phyloP scores from a whole-genome alignment of 139 green algal genomes.

The Tetradesmus lagerheimii region DNA sequence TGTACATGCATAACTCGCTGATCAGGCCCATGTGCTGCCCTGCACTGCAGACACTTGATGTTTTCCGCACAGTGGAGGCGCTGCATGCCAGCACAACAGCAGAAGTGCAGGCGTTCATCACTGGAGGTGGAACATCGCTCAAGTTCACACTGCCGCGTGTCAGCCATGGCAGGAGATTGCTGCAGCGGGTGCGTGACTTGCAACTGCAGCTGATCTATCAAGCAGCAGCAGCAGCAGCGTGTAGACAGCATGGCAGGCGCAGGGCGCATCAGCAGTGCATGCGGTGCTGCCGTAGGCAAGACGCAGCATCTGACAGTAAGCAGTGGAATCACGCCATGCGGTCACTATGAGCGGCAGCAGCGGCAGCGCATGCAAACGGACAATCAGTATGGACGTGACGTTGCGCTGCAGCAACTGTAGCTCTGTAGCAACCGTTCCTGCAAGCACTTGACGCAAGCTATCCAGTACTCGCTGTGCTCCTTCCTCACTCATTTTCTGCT shows the following conservation, averaged over 20 bases:
- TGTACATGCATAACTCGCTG: background rate
- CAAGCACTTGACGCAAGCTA: background rate
- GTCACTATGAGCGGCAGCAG: no score
- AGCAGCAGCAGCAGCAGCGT: background rate
- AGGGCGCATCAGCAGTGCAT: no score
- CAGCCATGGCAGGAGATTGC: background rate
- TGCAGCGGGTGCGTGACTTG: background rate
- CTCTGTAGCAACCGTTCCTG: background rate
- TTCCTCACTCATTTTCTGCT: background rate
- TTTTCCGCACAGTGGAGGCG: constrained; percentile 27
- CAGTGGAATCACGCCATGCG: no score
- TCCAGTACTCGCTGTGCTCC: background rate
- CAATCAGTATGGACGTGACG: background rate
- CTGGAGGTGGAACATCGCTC: background rate
- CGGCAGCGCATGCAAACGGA: background rate
- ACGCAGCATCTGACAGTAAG: background rate
- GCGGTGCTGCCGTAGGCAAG: no score
- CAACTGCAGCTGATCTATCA: background rate
- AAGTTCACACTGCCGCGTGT: constrained; percentile 27
- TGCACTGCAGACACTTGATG: constrained; percentile 16
- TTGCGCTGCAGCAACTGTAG: background rate
- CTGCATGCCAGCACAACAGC: constrained; percentile 15
- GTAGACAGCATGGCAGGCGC: background rate
- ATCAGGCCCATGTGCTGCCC: background rate
- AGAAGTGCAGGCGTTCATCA: constrained; percentile 29